Evolutionary conservation across 108 stramenopile species (phyloP).

Genomic region (Nannochloropsis gaditana): DNA sequence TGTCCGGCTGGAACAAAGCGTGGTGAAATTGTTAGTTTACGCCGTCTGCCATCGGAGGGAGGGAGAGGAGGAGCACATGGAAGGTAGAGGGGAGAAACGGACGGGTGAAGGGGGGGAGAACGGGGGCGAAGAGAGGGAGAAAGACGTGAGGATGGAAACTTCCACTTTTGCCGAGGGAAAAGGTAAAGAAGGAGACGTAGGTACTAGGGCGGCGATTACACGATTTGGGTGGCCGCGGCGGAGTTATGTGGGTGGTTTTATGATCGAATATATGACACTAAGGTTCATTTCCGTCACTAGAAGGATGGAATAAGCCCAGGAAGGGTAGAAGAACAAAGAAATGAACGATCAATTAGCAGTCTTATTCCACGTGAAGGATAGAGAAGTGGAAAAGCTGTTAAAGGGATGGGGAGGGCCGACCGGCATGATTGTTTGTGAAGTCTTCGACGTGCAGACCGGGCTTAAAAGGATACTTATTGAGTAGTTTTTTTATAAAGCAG

Average conservation of each 20-base stretch:
- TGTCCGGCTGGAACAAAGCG: constrained; percentile 4
- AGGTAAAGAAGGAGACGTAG: not conserved
- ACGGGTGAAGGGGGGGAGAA: not conserved
- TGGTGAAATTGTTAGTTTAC: not conserved
- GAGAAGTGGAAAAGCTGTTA: not conserved
- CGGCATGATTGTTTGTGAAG: not conserved
- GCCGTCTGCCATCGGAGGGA: not conserved
- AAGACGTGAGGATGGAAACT: too few relatives aligned
- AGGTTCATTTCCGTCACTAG: not conserved
- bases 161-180: too few relatives aligned
- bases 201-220: not conserved
- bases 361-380: not conserved
- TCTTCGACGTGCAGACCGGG: too few relatives aligned
- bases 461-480: too few relatives aligned
- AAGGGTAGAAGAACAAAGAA: not conserved
- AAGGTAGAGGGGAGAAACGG: not conserved
- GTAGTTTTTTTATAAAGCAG: too few relatives aligned
- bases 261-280: constrained; percentile 4
- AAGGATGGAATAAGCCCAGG: not conserved
- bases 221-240: not conserved
- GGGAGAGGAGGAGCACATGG: not conserved
- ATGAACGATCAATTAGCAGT: not conserved
- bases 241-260: constrained; percentile 2
- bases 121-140: not conserved
- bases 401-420: not conserved